Evolutionary conservation across 306 rosid genomes (phyloP).

Genomic region (Alnus rubra): DNA sequence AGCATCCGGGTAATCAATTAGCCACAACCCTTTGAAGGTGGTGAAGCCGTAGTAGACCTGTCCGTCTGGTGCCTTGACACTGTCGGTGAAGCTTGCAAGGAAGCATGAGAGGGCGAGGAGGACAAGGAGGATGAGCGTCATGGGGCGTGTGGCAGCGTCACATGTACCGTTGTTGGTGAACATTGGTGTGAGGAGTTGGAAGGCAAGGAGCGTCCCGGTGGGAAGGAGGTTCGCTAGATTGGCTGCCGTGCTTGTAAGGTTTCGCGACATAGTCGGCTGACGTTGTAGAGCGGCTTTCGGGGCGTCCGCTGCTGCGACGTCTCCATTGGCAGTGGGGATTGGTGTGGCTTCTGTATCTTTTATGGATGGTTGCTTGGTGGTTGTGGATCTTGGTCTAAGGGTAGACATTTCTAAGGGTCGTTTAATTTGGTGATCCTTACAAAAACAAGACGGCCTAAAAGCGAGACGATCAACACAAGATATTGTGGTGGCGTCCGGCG

Average conservation of each 20-base stretch:
- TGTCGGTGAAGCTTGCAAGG: conserved; percentile 62
- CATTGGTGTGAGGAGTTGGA: conserved; percentile 62
- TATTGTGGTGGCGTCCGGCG: not conserved
- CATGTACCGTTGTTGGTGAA: conserved; percentile 70
- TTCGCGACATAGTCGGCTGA: conserved; percentile 28
- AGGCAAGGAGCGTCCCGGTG: conserved; percentile 65
- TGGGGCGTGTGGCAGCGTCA: conserved; percentile 48
- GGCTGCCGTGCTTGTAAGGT: conserved; percentile 57
- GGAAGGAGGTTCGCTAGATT: conserved; percentile 76
- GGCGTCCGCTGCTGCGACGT: not conserved
- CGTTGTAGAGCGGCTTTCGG: not conserved
- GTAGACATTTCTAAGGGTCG: conserved; percentile 15
- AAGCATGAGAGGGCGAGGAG: conserved; percentile 53
- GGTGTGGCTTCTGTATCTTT: not conserved
- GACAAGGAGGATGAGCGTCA: conserved; percentile 40
- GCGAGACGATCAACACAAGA: no score
- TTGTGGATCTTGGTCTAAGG: conserved; percentile 29
- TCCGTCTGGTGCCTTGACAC: conserved; percentile 46
- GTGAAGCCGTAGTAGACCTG: conserved; percentile 63
- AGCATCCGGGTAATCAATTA: conserved; percentile 47
- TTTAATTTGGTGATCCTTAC: no score
- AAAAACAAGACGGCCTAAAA: no score
- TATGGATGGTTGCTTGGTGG: conserved; percentile 19
- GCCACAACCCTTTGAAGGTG: conserved; percentile 52
- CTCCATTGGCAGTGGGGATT: not conserved